These are phyloP conservation scores for Microcyclosporella mali DNA, from an alignment of 2,329 filamentous ascomycete genomes.

Conservation along the genomic window DNA sequence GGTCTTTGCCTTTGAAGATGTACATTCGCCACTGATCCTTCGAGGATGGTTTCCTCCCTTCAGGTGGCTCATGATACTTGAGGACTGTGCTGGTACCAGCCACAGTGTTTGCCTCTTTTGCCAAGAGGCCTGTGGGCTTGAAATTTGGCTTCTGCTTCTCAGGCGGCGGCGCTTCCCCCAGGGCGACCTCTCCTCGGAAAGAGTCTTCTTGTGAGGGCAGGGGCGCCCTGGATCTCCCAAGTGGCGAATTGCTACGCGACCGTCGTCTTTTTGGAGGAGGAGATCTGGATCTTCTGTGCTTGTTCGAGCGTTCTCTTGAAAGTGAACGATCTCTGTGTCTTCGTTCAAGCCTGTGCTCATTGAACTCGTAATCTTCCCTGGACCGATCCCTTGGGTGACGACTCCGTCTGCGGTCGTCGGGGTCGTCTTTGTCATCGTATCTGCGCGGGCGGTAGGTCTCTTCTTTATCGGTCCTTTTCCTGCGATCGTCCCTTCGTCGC, in stretches of 20 bases:
- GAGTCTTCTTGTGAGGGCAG: constrained; percentile 44
- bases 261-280: constrained; percentile 29
- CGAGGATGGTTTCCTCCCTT: constrained; percentile 78
- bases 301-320: constrained; percentile 20
- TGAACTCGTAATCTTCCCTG: constrained; percentile 6
- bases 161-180: constrained; percentile 25
- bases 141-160: constrained; percentile 88
- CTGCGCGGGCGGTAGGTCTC: neutral
- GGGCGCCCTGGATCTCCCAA: constrained; percentile 37
- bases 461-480: constrained; percentile 7
- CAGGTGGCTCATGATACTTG: constrained; percentile 93
- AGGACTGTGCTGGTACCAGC: constrained; percentile 70
- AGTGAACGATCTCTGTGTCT: constrained; percentile 20
- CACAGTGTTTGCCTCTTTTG: constrained; percentile 80
- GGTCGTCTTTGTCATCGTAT: neutral
- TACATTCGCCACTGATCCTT: constrained; percentile 83
- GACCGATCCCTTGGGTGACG: constrained; percentile 10
- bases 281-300: constrained; percentile 23
- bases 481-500: constrained; percentile 3
- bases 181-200: constrained; percentile 31
- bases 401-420: constrained; percentile 3
- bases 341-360: constrained; percentile 11
- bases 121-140: constrained; percentile 70
- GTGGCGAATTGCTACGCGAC: constrained; percentile 34
- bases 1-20: constrained; percentile 74